Conservation (phyloP, 257 asterid species). For the Ballota nigra region DNA sequence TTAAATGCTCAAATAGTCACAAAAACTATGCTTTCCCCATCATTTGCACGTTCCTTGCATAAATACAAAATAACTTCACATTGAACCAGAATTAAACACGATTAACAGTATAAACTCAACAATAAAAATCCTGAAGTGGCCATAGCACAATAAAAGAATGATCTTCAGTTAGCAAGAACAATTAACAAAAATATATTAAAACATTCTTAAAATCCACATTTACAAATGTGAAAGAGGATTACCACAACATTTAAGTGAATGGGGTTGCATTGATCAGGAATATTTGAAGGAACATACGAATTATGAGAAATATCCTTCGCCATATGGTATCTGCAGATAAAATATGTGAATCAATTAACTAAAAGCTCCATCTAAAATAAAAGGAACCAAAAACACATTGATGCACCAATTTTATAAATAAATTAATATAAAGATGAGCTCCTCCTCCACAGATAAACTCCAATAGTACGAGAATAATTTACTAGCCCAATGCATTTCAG, state of each 20-base stretch:
- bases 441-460: not conserved
- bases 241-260: conserved; percentile 93
- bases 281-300: conserved; percentile 48
- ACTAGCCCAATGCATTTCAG: not conserved
- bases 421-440: not conserved
- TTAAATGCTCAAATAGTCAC: not conserved
- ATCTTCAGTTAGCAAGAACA: not conserved
- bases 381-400: not conserved
- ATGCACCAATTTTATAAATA: not conserved
- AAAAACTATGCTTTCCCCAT: not conserved
- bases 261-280: conserved; percentile 71
- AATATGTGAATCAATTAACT: not conserved
- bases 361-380: not conserved
- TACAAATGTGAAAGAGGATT: conserved; percentile 29
- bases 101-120: not conserved
- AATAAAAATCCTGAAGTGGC: not conserved
- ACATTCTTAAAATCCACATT: conserved; percentile 2
- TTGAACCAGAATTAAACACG: not conserved
- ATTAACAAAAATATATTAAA: not conserved
- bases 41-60: conserved; percentile 7
- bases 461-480: not conserved
- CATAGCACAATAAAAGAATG: not conserved
- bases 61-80: conserved; percentile 1
- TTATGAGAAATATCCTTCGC: conserved; percentile 51
- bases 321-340: conserved; percentile 59